These are phyloP conservation scores for Aspergillus sp. DNA, from an alignment of 2,329 filamentous ascomycete species.

Conservation along the genomic window DNA sequence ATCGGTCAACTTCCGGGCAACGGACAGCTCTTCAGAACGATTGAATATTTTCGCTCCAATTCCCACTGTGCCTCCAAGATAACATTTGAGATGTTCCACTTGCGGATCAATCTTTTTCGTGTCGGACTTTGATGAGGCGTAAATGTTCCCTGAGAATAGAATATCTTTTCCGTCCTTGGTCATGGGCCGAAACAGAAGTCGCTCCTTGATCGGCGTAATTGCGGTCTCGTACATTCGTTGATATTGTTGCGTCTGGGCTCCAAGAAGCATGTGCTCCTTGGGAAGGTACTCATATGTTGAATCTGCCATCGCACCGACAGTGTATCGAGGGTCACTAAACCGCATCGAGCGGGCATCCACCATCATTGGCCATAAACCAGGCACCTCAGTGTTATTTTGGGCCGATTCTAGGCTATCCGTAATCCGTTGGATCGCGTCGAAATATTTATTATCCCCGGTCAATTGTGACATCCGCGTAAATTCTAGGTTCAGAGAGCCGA, in stretches of 20 bases:
- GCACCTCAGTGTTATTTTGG: slow-evolving; percentile 68
- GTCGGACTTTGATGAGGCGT: slow-evolving; percentile 18
- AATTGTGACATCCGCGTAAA: slow-evolving; percentile 87
- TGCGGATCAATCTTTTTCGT: slow-evolving; percentile 32
- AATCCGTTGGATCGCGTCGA: slow-evolving; percentile 83
- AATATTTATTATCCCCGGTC: slow-evolving; percentile 78
- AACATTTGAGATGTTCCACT: slow-evolving; percentile 60
- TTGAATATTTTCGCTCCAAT: slow-evolving; percentile 59
- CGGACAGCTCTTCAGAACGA: slow-evolving; percentile 53
- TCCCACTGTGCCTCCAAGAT: slow-evolving; percentile 61
- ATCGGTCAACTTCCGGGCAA: slow-evolving; percentile 58
- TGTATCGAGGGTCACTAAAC: slow-evolving; percentile 37
- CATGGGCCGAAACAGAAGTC: slow-evolving; percentile 48
- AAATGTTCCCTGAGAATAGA: slow-evolving; percentile 39
- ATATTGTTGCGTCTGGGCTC: slow-evolving; percentile 42
- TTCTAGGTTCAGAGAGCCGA: slow-evolving; percentile 82
- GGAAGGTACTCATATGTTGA: slow-evolving; percentile 53
- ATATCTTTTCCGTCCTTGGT: slow-evolving; percentile 39
- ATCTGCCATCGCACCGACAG: slow-evolving; percentile 48
- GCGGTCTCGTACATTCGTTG: slow-evolving; percentile 44
- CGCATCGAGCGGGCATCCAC: slow-evolving; percentile 57
- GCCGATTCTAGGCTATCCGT: slow-evolving; percentile 73
- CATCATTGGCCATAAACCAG: slow-evolving; percentile 76
- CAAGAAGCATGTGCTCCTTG: slow-evolving; percentile 49
- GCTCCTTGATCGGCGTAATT: slow-evolving; percentile 39